Evolutionary conservation across 495 filamentous ascomycete genomes (phyloP).

Genomic region (Elasticomyces elasticus): DNA sequence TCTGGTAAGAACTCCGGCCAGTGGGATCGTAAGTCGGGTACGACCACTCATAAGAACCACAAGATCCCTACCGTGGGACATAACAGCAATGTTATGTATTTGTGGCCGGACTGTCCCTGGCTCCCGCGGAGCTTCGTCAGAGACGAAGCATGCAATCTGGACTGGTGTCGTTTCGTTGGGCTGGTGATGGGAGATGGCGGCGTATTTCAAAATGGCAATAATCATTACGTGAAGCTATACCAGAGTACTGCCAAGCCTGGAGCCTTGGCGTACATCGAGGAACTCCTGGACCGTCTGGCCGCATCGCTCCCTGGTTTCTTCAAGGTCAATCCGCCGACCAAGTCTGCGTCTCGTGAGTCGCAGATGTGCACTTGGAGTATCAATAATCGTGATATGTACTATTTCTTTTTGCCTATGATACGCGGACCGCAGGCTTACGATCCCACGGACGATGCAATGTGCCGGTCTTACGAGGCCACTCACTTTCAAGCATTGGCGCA

Average conservation of each 20-base stretch:
- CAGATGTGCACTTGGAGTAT: conserved; percentile 1
- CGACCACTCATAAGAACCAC: conserved; percentile 1
- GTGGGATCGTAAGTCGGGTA: conserved; percentile 1
- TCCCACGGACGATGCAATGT: conserved; percentile 4
- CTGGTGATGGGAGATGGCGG: conserved; percentile 5
- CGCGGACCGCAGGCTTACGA: conserved; percentile 6
- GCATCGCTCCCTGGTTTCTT: background rate
- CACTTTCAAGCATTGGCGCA: conserved; percentile 1
- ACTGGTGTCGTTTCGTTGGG: conserved; percentile 7
- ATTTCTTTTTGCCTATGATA: conserved; percentile 5
- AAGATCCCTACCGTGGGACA: conserved; percentile 7
- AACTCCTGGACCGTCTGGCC: background rate
- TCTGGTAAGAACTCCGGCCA: background rate
- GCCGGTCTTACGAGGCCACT: conserved; percentile 1
- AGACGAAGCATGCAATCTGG: conserved; percentile 6
- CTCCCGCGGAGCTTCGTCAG: background rate
- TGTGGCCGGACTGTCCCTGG: conserved; percentile 6
- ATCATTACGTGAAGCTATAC: background rate
- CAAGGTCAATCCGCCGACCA: conserved; percentile 1
- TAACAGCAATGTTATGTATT: conserved; percentile 4
- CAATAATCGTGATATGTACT: background rate
- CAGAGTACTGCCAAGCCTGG: background rate
- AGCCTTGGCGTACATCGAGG: conserved; percentile 1
- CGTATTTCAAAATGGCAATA: background rate
- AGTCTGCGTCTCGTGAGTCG: background rate